These are phyloP conservation scores for Phytophthora vignae DNA, from an alignment of 352 stramenopile genomes.

Conservation along the genomic window DNA sequence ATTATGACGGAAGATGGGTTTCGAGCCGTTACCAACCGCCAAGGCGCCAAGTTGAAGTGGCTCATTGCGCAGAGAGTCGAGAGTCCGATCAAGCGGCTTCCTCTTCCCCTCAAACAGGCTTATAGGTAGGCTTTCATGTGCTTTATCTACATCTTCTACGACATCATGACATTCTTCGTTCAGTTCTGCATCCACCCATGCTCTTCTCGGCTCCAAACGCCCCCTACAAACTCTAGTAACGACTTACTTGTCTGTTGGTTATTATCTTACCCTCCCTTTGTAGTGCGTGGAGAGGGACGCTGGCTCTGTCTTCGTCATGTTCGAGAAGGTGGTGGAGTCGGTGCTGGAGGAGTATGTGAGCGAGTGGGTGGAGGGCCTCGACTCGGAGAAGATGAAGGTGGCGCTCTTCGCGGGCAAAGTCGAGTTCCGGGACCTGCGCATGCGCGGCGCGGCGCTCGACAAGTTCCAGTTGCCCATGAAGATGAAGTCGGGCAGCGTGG, in stretches of 20 bases:
- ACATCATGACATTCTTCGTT: background rate
- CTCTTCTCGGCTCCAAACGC: background rate
- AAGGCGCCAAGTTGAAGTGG: slow-evolving; percentile 32
- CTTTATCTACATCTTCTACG: background rate
- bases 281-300: background rate
- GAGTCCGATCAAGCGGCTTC: slow-evolving; percentile 12
- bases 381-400: slow-evolving; percentile 91
- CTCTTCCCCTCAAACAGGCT: background rate
- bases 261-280: background rate
- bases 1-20: slow-evolving; percentile 6
- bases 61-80: slow-evolving; percentile 30
- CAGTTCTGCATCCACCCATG: slow-evolving; percentile 7
- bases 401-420: slow-evolving; percentile 85
- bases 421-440: slow-evolving; percentile 80
- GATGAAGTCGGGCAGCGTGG: slow-evolving; percentile 77
- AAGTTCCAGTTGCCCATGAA: slow-evolving; percentile 84
- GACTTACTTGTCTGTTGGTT: slow-evolving; percentile 14
- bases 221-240: slow-evolving; percentile 17
- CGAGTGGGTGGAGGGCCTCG: slow-evolving; percentile 85
- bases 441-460: slow-evolving; percentile 72
- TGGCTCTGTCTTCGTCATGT: slow-evolving; percentile 49
- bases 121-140: slow-evolving; percentile 1
- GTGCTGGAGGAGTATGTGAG: slow-evolving; percentile 89
- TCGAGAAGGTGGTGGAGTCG: slow-evolving; percentile 88
- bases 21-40: slow-evolving; percentile 25